Evolutionary conservation across 2,329 filamentous ascomycete genomes (phyloP), one percentile per base, ranked within the genome.

Genomic region (Colletotrichum sp.): DNA sequence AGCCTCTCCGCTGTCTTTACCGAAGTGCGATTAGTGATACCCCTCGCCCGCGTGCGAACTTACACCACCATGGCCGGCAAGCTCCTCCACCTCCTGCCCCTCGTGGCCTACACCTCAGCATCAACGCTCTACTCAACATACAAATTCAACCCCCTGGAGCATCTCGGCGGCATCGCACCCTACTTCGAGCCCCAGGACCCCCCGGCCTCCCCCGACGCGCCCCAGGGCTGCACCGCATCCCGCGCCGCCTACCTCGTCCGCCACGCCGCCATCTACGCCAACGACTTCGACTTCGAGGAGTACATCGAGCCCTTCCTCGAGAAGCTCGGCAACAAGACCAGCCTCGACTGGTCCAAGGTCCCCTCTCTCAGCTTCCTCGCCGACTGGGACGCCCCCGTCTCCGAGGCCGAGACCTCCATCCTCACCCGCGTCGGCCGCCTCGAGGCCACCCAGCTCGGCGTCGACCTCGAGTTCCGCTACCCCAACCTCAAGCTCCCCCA

Each of bases 251-350:
- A 92, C 80, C 84, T 92, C 1, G 86, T 89, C 19, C 90, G 90
- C n/a, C 90, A 92, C 78, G 90, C 90, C 1, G 90, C 90, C 44
- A 92, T 92, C 72, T 91, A 91, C 79, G 89, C 89, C 78, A 92
- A 92, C 77, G 90, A 92, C 79, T 90, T 88, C 74, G 90, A 92
- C 79, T 91, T 88, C 65, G 89, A 91, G 77, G 84, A 86, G 52
- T 92, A 91, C 78, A 89, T 92, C 27, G 87, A 90, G 79, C 89
- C 90, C 0, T 91, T 92, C 64, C 79, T 91, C 19, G 82, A 86
- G 68, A 94, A 94, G 83, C 83, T 93, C 59, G 83, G 87, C 72
- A 93, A 93, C 80, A 89, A 88, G 55, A 90, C 88, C 1, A 76
- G 74, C 22, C 87, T 89, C 59, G 87, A 92, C 77, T 93, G 92